Evolutionary conservation across 163 green algal species (phyloP), one percentile per base, ranked within the genome.

Genomic region (Coccomyxa subellipsoidea): DNA sequence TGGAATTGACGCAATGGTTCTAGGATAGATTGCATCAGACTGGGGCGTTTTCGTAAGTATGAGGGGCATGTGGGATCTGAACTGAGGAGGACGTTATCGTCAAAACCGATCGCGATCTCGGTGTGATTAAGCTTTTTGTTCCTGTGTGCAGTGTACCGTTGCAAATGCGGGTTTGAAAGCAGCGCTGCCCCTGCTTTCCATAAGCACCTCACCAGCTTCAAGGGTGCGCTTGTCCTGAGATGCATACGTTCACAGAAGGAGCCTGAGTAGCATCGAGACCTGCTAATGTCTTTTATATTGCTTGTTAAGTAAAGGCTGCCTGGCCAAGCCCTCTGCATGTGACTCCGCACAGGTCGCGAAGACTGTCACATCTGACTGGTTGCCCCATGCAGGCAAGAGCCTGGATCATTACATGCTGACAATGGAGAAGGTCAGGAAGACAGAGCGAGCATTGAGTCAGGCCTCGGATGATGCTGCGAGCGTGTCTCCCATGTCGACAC

Each of bases 191-290:
- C 32, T 31, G 32, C 32, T 9, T 40, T 77, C 15, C 32, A 38
- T 31, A 40, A 38, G 70, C 70, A 77, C 32, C 32, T 77, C 32
- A 77, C 32, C 18, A 77, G 70, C 34, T 77, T 77, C 32, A 77
- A 77, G 70, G 70, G 70, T 73, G 8, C 27, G 66, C 66, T 18
- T 73, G 21, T 32, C n/a, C 32, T 36, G 1, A 66, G 12, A 73
- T 31, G n/a, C 70, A 38, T n/a, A 47, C 2, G 0, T 12, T 77
- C 10, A 2, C 31, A 29, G 18, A 40, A 77, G 32, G 70, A 38
- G 3, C 0, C 4, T 40, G 12, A 47, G 25, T 9, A 29, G n/a
- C 27, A 4, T 25, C 12, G 27, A 35, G 29, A 18, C 32, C 21
- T 23, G 27, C 4, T 35, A 3, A 73, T 35, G 32, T 73, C 18